Base-by-base conservation (phyloP, 2,329 filamentous ascomycete species). In the Berkeleyomyces basicola region DNA sequence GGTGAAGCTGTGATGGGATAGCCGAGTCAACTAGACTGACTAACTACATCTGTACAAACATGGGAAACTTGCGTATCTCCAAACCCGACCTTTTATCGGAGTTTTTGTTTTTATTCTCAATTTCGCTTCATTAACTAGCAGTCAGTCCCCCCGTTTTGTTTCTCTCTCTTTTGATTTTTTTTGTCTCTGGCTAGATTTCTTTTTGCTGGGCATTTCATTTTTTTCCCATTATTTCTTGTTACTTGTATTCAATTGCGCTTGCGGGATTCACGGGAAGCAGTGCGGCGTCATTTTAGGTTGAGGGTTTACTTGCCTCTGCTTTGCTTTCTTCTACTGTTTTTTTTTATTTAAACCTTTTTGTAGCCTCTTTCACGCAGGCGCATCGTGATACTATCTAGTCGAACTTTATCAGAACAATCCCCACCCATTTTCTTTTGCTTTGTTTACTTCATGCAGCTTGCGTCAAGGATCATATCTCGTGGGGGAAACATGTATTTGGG, bases 341-440 rank as follows among this genome's bases (percentile, higher is more conserved):
- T 36, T 57, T 59, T 58, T 43, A 14, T 44, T 39, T 58, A 63
- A 46, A 10, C 49, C n/a, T 61, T 60, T 47, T 33, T n/a, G 53
- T 55, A 46, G 53, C 37, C 46, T 23, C 3, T 46, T 61, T 43
- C 36, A 60, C 14, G 23, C 31, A 37, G 36, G 3, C 23, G 16
- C 7, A n/a, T 61, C 37, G 11, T 39, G 7, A 37, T 55, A n/a
- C 14, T 37, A 37, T 55, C 39, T 55, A 39, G 51, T 55, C 14
- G n/a, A 39, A n/a, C 33, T 55, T 55, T 3, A 46, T 46, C 11
- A 46, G 11, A 4, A 53, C n/a, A 9, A 37, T 36, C 31, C 6
- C 1, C 23, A 23, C 23, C 23, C 23, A 23, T 23, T 23, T 23
- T 23, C 23, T 23, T 23, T 23, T 23, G 23, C 23, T 23, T 23